Conservation (phyloP, 257 asterid species). For the Ocimum tenuiflorum region DNA sequence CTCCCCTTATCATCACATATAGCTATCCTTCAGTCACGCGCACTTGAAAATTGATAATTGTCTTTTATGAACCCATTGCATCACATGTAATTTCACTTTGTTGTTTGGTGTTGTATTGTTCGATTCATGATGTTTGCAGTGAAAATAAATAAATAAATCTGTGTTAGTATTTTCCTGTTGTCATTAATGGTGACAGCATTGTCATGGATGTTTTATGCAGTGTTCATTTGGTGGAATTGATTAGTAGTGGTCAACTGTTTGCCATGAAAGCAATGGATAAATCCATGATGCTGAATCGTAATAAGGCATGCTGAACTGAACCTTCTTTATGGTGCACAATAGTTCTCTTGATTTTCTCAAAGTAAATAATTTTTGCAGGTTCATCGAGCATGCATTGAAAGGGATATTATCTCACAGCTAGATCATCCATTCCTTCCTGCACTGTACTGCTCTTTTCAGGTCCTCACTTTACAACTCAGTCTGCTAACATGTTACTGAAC, state of each 20-base stretch:
- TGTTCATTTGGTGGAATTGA: constrained; percentile 96
- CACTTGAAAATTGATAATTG: not conserved
- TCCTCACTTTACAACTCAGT: constrained; percentile 25
- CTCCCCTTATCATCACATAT: not conserved
- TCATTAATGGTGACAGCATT: not conserved
- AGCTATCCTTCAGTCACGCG: not conserved
- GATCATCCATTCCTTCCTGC: constrained; percentile 99
- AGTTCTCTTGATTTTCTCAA: not conserved
- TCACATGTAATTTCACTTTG: not conserved
- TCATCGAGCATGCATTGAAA: constrained; percentile 92
- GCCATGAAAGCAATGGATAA: constrained; percentile 99
- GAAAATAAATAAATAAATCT: not conserved
- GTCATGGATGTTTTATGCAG: constrained; percentile 37
- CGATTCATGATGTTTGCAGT: not conserved
- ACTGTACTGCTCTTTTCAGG: constrained; percentile 89
- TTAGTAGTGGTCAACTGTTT: constrained; percentile 57
- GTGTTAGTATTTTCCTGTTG: not conserved
- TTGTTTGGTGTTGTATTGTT: not conserved
- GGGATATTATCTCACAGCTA: constrained; percentile 79
- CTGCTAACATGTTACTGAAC: not conserved
- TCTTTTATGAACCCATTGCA: not conserved
- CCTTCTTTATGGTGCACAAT: not conserved
- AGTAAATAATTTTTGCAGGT: constrained; percentile 49
- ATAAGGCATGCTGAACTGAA: constrained; percentile 53
- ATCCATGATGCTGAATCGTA: constrained; percentile 81